phyloP scores from a whole-genome alignment of 495 filamentous ascomycete species.

The Umbilicaria muhlenbergii region DNA sequence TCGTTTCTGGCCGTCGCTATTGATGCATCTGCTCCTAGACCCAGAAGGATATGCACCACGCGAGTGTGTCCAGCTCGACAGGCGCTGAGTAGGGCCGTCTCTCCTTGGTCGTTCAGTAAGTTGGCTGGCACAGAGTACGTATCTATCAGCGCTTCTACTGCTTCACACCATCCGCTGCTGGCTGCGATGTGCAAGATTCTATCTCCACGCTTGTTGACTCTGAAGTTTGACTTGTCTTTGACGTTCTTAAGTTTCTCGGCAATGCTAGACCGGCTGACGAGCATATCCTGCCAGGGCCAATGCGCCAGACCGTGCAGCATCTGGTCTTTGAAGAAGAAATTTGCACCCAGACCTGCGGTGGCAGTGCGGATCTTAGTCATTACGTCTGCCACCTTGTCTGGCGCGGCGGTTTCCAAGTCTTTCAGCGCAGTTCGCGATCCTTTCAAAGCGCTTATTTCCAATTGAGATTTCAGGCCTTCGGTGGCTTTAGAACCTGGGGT shows the following conservation, averaged over 20 bases:
- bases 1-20: slow-evolving; percentile 4
- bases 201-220: slow-evolving; percentile 9
- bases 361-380: background rate
- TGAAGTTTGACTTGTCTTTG: background rate
- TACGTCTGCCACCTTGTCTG: background rate
- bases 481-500: background rate
- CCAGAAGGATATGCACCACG: slow-evolving; percentile 2
- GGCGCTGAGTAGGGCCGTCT: slow-evolving; percentile 5
- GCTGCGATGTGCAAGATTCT: slow-evolving; percentile 5
- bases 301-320: slow-evolving; percentile 8
- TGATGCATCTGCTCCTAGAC: slow-evolving; percentile 3
- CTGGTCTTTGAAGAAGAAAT: background rate
- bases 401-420: background rate
- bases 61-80: slow-evolving; percentile 5
- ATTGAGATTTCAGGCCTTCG: slow-evolving; percentile 1
- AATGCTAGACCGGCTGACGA: too few species aligned
- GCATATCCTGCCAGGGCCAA: slow-evolving; percentile 2
- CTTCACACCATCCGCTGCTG: slow-evolving; percentile 4
- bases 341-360: slow-evolving; percentile 1
- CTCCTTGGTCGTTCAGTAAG: slow-evolving; percentile 1
- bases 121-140: slow-evolving; percentile 5
- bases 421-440: slow-evolving; percentile 1
- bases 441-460: slow-evolving; percentile 2
- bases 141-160: slow-evolving; percentile 2
- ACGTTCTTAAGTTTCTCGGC: background rate